Percentiles rank a stretch among this genome's conserved stretches.
These are phyloP conservation scores for Erodium maritimum DNA, from an alignment of 345 rosid species.

Conservation along the genomic window DNA sequence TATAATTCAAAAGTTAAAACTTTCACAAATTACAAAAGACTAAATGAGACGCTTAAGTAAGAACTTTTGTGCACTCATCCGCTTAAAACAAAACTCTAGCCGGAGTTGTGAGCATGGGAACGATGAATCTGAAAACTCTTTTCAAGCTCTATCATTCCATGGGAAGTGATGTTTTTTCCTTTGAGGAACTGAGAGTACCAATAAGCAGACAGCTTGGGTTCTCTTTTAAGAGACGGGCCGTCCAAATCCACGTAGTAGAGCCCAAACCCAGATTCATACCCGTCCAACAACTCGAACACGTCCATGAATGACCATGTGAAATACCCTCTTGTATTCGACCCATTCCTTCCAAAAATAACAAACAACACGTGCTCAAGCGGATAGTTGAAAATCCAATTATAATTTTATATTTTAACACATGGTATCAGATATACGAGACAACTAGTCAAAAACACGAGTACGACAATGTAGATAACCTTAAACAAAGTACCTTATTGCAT, in stretches of 20 bases:
- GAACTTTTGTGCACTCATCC: no score
- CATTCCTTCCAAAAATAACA: slow-evolving; percentile 22
- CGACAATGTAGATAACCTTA: not conserved
- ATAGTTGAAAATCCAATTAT: no score
- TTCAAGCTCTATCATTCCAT: slow-evolving; percentile 8
- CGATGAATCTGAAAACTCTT: not conserved
- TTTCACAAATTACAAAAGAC: no score
- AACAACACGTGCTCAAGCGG: no score
- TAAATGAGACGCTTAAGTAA: no score
- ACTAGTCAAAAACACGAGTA: no score
- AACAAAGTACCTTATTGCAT: slow-evolving; percentile 29
- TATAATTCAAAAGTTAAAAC: no score
- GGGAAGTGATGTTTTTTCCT: slow-evolving; percentile 13
- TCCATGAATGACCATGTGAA: slow-evolving; percentile 45
- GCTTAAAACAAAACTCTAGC: no score
- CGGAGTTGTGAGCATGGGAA: no score
- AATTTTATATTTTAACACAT: no score
- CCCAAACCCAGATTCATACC: slow-evolving; percentile 26
- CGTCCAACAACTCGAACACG: slow-evolving; percentile 26
- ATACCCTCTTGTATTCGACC: slow-evolving; percentile 35
- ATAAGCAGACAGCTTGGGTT: slow-evolving; percentile 39
- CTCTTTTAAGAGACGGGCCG: slow-evolving; percentile 26
- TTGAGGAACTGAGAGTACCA: slow-evolving; percentile 39
- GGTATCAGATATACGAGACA: no score
- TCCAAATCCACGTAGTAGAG: slow-evolving; percentile 33